A percentile compares a stretch with the other conserved stretches of the same genome.
Evolutionary conservation across 1,284 basidiomycete genomes (phyloP).

Genomic region (Entoloma clypeatum): DNA sequence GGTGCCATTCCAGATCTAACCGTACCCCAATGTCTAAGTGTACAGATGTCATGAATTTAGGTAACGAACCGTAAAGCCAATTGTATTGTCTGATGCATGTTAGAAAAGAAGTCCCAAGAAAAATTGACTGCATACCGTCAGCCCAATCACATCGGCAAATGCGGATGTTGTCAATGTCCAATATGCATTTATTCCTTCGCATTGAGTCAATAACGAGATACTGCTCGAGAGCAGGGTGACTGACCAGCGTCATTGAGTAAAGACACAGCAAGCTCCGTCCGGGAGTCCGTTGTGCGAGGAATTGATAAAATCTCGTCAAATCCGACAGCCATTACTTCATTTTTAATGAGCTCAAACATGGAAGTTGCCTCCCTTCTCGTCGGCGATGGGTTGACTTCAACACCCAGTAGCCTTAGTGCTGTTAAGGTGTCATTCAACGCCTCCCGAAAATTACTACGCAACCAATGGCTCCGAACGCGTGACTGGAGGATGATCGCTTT

Average conservation of each 20-base stretch:
- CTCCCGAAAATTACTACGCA: conserved; percentile 51
- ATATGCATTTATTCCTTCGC: conserved; percentile 58
- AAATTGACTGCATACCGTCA: conserved; percentile 46
- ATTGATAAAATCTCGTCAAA: conserved; percentile 63
- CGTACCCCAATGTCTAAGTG: conserved; percentile 2
- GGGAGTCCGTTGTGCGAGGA: conserved; percentile 53
- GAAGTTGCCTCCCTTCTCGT: conserved; percentile 49
- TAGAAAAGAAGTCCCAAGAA: not conserved
- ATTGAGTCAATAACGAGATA: conserved; percentile 2
- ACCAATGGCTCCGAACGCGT: conserved; percentile 59
- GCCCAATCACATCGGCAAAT: conserved; percentile 58
- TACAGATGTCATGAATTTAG: not conserved
- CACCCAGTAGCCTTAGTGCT: conserved; percentile 59
- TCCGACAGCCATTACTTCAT: conserved; percentile 63
- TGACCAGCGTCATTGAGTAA: conserved; percentile 65
- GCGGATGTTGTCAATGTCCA: conserved; percentile 56
- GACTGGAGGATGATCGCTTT: conserved; percentile 54
- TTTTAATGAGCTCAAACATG: conserved; percentile 66
- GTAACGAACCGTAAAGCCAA: conserved; percentile 56
- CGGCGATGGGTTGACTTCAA: conserved; percentile 53
- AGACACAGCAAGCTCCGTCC: conserved; percentile 57
- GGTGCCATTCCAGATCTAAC: conserved; percentile 60
- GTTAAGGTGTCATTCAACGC: conserved; percentile 54
- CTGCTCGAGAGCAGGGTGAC: conserved; percentile 12
- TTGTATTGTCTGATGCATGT: conserved; percentile 52